Conservation (phyloP, 768 basidiomycete species). For the Suillus occidentalis region DNA sequence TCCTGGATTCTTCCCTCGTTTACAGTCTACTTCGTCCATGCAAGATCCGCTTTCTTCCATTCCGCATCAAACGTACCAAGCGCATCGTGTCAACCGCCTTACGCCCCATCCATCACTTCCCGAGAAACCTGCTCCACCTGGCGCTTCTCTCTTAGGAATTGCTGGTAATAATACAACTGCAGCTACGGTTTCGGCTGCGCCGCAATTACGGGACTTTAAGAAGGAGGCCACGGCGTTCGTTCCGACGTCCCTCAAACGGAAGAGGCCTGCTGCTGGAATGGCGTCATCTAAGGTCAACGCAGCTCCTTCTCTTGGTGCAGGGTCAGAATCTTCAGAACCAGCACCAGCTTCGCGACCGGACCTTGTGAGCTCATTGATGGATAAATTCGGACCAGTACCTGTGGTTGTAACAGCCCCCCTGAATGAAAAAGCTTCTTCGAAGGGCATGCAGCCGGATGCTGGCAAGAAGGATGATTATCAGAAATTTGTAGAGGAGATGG, state of each 20-base stretch:
- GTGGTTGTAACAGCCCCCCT: slow-evolving; percentile 17
- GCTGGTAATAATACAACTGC: slow-evolving; percentile 42
- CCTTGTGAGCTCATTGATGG: slow-evolving; percentile 59
- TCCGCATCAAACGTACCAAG: slow-evolving; percentile 79
- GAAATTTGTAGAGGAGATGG: slow-evolving; percentile 76
- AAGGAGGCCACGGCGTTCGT: slow-evolving; percentile 94
- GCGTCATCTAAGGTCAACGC: slow-evolving; percentile 54
- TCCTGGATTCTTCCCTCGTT: slow-evolving; percentile 64
- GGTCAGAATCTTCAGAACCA: slow-evolving; percentile 22
- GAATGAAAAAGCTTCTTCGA: slow-evolving; percentile 16
- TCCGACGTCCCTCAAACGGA: slow-evolving; percentile 79
- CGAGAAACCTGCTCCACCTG: slow-evolving; percentile 38
- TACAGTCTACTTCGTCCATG: slow-evolving; percentile 50
- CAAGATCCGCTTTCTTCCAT: slow-evolving; percentile 78
- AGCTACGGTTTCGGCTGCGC: slow-evolving; percentile 81
- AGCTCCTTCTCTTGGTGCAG: slow-evolving; percentile 54
- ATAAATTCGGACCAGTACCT: slow-evolving; percentile 52
- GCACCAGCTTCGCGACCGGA: slow-evolving; percentile 56
- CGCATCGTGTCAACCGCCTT: slow-evolving; percentile 52
- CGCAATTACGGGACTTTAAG: slow-evolving; percentile 89
- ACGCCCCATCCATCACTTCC: slow-evolving; percentile 44
- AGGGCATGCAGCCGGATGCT: slow-evolving; percentile 22
- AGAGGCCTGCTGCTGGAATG: slow-evolving; percentile 43
- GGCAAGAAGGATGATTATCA: slow-evolving; percentile 69
- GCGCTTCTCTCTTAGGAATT: slow-evolving; percentile 32